Conservation (phyloP, 805 yeast species). For the Lipomyces chichibuensis region DNA sequence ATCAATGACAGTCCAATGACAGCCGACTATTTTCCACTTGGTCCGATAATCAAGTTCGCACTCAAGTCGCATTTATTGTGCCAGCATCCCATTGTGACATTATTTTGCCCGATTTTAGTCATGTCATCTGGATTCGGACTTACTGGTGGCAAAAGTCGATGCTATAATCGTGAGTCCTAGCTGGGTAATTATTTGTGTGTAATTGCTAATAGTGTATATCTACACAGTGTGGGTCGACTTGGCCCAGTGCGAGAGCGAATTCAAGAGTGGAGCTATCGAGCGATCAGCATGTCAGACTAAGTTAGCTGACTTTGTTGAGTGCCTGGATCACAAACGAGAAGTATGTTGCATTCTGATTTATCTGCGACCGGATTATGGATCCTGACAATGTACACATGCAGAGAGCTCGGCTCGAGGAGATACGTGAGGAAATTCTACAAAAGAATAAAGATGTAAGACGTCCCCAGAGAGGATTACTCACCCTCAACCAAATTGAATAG, state of each 20-base stretch:
- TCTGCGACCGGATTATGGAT: neutral
- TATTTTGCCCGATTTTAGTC: neutral
- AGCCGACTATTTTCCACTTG: neutral
- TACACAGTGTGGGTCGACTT: slow-evolving; percentile 24
- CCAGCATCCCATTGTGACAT: neutral
- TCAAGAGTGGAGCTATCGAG: slow-evolving; percentile 9
- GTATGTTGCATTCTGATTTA: slow-evolving; percentile 22
- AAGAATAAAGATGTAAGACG: slow-evolving; percentile 10
- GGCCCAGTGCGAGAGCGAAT: slow-evolving; percentile 21
- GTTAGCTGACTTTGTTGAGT: slow-evolving; percentile 55
- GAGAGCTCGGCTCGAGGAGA: slow-evolving; percentile 26
- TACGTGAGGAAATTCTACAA: slow-evolving; percentile 16
- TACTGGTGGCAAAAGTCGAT: slow-evolving; percentile 53
- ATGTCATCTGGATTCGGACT: slow-evolving; percentile 50
- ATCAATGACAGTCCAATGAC: neutral
- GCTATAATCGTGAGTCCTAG: slow-evolving; percentile 48
- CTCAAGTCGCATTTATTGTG: neutral
- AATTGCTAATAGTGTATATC: neutral
- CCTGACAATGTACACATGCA: slow-evolving; percentile 6
- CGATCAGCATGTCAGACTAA: slow-evolving; percentile 46
- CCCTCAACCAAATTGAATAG: slow-evolving; percentile 13
- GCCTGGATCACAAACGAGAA: slow-evolving; percentile 55
- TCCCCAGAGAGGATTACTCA: slow-evolving; percentile 18
- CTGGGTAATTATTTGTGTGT: neutral
- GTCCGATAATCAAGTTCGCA: neutral